Evolutionary conservation across 192 early-diverging fungal species (phyloP), one percentile per base, ranked within the genome.

Genomic region (Coemansia sp.): DNA sequence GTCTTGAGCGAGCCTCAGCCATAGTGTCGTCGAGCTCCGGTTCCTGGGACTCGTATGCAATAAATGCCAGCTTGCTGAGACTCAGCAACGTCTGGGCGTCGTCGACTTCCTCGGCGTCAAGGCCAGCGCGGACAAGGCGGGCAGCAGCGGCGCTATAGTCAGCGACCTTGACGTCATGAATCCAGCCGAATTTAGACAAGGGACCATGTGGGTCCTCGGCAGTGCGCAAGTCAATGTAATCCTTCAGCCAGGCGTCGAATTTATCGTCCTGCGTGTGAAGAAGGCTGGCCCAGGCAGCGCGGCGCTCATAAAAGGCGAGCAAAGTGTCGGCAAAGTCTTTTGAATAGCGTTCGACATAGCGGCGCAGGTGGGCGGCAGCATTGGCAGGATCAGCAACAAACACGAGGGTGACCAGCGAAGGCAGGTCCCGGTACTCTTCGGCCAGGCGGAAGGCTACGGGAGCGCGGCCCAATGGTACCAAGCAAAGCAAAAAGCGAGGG

Each of bases 241-340:
- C 58, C 67, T 67, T 69, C 5, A 81, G 71, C 66, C 67, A 76
- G 1, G 6, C 48, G 31, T 72, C 78, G 14, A 69, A 59, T 10
- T n/a, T 23, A 4, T 41, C 37, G 32, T 69, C 78, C 21, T 69
- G 67, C 3, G 63, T 50, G 59, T 62, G 21, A 19, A 76, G 62
- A 36, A 81, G 74, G 21, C 74, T 81, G n/a, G 75, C 75, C 80
- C 80, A 82, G 27, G 75, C 80, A 15, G 42, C 57, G 36, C 80
- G 71, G n/a, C 69, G 72, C 63, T 82, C 78, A 39, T 81, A 86
- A 46, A 75, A 82, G 27, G 75, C 74, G 48, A 81, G 74, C 38
- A 85, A 63, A 1, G 72, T 63, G 17, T 48, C 63, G 17, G 64
- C 76, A 74, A 85, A 85, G 21, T 57, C 67, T 5, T 44, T 59